Evolutionary conservation across 2,329 filamentous ascomycete species (phyloP).

Genomic region (Penicillium sp.): DNA sequence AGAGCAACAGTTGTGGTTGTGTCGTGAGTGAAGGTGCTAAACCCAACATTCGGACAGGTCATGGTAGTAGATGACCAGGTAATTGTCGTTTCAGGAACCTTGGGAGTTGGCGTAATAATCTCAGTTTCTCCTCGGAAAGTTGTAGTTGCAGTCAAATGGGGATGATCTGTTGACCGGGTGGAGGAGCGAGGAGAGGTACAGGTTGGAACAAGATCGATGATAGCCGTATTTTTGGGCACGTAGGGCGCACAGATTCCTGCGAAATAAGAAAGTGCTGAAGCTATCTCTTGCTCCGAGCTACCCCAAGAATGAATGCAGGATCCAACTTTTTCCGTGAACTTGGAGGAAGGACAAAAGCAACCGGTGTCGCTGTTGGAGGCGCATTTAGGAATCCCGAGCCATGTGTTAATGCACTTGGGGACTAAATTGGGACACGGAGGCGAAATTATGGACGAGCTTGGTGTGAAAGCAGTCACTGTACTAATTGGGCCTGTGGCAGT

Average conservation of each 20-base stretch:
- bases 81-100: constrained; percentile 38
- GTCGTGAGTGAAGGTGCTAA: constrained; percentile 34
- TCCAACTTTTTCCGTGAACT: constrained; percentile 77
- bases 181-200: constrained; percentile 33
- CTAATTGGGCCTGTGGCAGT: not conserved
- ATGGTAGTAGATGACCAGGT: constrained; percentile 40
- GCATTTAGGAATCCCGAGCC: constrained; percentile 73
- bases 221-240: constrained; percentile 72
- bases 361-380: constrained; percentile 76
- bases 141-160: not conserved
- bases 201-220: constrained; percentile 55
- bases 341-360: constrained; percentile 82
- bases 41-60: constrained; percentile 47
- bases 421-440: constrained; percentile 67
- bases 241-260: constrained; percentile 84
- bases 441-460: constrained; percentile 24
- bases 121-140: not conserved
- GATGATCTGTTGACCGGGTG: not conserved
- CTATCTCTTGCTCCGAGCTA: constrained; percentile 65
- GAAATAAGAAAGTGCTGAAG: constrained; percentile 76
- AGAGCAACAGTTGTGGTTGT: constrained; percentile 28
- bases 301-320: constrained; percentile 78
- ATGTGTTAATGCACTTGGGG: constrained; percentile 87
- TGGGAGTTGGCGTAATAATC: constrained; percentile 8
- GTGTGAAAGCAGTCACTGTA: not conserved